Conservation (phyloP, 1,284 basidiomycete genomes). For the Ganoderma lucidum region DNA sequence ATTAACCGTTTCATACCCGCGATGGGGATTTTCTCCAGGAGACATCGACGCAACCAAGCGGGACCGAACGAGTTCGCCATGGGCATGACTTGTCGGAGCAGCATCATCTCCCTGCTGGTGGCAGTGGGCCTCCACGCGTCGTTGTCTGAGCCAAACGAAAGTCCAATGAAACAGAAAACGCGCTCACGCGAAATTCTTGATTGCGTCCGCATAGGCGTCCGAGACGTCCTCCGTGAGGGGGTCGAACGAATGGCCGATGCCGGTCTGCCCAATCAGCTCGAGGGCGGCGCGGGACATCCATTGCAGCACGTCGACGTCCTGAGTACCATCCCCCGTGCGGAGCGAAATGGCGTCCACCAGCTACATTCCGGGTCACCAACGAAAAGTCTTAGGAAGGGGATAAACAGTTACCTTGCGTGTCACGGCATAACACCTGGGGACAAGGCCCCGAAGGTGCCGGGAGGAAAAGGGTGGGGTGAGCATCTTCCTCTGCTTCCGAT, state of each 20-base stretch:
- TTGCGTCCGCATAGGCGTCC: slow-evolving; percentile 38
- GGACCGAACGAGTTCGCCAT: slow-evolving; percentile 45
- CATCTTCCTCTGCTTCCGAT: slow-evolving; percentile 28
- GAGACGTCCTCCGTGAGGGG: slow-evolving; percentile 41
- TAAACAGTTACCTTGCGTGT: slow-evolving; percentile 14
- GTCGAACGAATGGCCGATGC: slow-evolving; percentile 49
- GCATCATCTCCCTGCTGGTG: slow-evolving; percentile 22
- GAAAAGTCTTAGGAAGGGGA: neutral
- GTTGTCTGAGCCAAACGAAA: neutral
- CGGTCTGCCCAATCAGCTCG: slow-evolving; percentile 50
- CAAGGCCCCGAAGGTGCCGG: slow-evolving; percentile 19
- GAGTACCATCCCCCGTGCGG: slow-evolving; percentile 26
- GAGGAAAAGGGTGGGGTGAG: slow-evolving; percentile 24
- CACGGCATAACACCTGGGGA: slow-evolving; percentile 24
- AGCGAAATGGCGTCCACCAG: slow-evolving; percentile 34
- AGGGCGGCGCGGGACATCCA: slow-evolving; percentile 47
- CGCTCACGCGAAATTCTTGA: slow-evolving; percentile 36
- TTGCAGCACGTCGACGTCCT: slow-evolving; percentile 45
- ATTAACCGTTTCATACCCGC: slow-evolving; percentile 43
- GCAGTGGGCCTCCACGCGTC: slow-evolving; percentile 9
- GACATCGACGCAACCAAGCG: slow-evolving; percentile 45
- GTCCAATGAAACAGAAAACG: neutral
- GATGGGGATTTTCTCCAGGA: slow-evolving; percentile 46
- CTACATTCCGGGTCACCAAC: slow-evolving; percentile 4
- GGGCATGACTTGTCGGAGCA: slow-evolving; percentile 37